Conservation (phyloP, 352 stramenopile genomes). For the Globisporangium carolinianum region DNA sequence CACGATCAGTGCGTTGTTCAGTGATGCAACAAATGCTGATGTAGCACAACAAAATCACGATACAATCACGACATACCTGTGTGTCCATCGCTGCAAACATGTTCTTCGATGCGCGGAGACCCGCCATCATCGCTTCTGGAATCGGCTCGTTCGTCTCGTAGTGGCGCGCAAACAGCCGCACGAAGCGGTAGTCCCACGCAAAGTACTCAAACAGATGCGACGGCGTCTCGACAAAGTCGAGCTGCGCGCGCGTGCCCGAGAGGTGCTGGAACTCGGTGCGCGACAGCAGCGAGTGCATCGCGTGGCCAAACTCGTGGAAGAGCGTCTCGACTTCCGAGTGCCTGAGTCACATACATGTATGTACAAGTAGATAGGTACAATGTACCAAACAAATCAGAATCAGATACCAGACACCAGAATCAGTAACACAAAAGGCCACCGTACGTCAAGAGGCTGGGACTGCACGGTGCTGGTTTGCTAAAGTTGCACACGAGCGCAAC, state of each 20-base stretch:
- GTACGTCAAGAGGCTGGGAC: constrained; percentile 65
- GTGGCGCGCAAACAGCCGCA: constrained; percentile 80
- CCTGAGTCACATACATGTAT: not conserved
- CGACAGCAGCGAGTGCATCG: constrained; percentile 94
- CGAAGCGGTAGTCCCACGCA: constrained; percentile 87
- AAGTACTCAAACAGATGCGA: constrained; percentile 98
- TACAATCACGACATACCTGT: constrained; percentile 18
- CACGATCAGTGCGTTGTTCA: too few species aligned
- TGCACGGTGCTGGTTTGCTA: constrained; percentile 63
- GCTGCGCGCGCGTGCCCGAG: constrained; percentile 88
- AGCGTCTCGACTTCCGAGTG: constrained; percentile 95
- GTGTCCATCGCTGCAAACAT: constrained; percentile 90
- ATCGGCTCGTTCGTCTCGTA: constrained; percentile 76
- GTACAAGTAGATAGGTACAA: constrained; percentile 17
- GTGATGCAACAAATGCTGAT: too few species aligned
- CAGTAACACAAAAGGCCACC: constrained; percentile 5
- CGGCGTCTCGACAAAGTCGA: constrained; percentile 95
- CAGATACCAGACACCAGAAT: not conserved
- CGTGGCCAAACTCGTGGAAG: constrained; percentile 96
- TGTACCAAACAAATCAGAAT: not conserved
- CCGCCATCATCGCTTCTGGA: constrained; percentile 66
- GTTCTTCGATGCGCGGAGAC: constrained; percentile 68
- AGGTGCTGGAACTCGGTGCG: constrained; percentile 97
- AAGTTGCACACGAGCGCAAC: constrained; percentile 92
- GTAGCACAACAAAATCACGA: too few species aligned